phyloP scores from a whole-genome alignment of 2,329 filamentous ascomycete species.

The Aspergillus latus region DNA sequence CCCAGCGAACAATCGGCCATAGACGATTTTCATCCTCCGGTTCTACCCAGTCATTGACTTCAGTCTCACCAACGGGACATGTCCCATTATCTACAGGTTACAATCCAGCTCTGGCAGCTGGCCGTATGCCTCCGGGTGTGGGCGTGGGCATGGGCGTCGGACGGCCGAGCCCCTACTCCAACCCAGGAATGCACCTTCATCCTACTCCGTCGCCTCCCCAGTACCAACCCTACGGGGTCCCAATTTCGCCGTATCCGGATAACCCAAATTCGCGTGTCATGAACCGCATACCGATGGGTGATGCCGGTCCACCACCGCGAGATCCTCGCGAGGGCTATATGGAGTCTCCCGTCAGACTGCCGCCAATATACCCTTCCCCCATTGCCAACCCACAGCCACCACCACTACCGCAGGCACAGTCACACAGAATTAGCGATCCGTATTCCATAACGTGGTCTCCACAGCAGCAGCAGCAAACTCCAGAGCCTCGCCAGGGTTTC shows the following conservation, averaged over 20 bases:
- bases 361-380: conserved; percentile 38
- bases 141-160: conserved; percentile 20
- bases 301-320: conserved; percentile 20
- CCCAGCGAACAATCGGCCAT: conserved; percentile 26
- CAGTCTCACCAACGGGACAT: conserved; percentile 29
- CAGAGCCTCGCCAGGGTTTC: conserved; percentile 19
- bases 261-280: conserved; percentile 15
- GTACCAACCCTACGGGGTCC: conserved; percentile 28
- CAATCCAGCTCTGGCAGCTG: conserved; percentile 26
- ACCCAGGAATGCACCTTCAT: conserved; percentile 30
- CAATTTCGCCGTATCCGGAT: conserved; percentile 31
- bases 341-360: conserved; percentile 37
- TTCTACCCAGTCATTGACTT: conserved; percentile 26
- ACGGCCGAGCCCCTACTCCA: conserved; percentile 29
- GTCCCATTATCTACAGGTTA: conserved; percentile 28
- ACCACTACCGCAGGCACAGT: not conserved
- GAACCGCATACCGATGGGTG: conserved; percentile 28
- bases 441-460: conserved; percentile 2
- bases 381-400: conserved; percentile 20
- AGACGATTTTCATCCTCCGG: conserved; percentile 37
- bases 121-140: conserved; percentile 20
- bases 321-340: conserved; percentile 31
- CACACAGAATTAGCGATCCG: not conserved
- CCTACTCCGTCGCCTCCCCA: conserved; percentile 35
- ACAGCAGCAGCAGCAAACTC: conserved; percentile 3